Percentiles rank a stretch among this genome's conserved stretches.
phyloP scores from a whole-genome alignment of 2,329 filamentous ascomycete species.

The Hypoxylon sp. region DNA sequence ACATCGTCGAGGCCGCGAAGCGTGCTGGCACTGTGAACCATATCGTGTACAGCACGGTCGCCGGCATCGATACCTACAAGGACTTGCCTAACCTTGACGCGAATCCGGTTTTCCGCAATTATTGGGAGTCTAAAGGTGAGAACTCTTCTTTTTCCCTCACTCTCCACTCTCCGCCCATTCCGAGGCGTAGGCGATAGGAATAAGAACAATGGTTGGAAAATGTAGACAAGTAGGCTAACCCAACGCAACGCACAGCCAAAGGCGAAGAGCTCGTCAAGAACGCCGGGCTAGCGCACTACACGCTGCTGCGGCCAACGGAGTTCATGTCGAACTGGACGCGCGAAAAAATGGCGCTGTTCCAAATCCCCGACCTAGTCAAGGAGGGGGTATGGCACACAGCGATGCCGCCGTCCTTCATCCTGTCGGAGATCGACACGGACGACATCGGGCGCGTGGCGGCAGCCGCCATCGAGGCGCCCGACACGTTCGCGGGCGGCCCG shows the following conservation, averaged over 20 bases:
- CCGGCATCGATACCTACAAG: slow-evolving; percentile 3
- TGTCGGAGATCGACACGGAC: slow-evolving; percentile 26
- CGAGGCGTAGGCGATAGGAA: neutral
- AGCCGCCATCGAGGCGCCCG: slow-evolving; percentile 31
- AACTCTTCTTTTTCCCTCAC: neutral
- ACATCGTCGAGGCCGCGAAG: slow-evolving; percentile 36
- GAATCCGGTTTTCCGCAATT: slow-evolving; percentile 21
- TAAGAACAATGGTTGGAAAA: neutral
- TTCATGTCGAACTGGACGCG: slow-evolving; percentile 43
- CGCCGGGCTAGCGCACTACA: slow-evolving; percentile 37
- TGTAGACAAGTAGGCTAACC: neutral
- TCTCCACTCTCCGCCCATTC: neutral
- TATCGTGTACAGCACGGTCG: slow-evolving; percentile 37
- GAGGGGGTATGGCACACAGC: slow-evolving; percentile 28
- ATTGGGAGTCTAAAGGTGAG: slow-evolving; percentile 34
- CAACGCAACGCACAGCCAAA: slow-evolving; percentile 14
- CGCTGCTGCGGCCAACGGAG: slow-evolving; percentile 40
- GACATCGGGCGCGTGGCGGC: slow-evolving; percentile 38
- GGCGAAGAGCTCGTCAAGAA: slow-evolving; percentile 35
- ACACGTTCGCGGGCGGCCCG: slow-evolving; percentile 20
- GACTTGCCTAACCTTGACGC: slow-evolving; percentile 18
- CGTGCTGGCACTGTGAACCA: slow-evolving; percentile 33
- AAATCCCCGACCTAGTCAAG: slow-evolving; percentile 22
- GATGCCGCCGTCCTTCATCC: slow-evolving; percentile 2
- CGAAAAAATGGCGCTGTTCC: neutral